Base-by-base conservation (phyloP, 1,139 yeast species). In the Nematodospora anomalae region DNA sequence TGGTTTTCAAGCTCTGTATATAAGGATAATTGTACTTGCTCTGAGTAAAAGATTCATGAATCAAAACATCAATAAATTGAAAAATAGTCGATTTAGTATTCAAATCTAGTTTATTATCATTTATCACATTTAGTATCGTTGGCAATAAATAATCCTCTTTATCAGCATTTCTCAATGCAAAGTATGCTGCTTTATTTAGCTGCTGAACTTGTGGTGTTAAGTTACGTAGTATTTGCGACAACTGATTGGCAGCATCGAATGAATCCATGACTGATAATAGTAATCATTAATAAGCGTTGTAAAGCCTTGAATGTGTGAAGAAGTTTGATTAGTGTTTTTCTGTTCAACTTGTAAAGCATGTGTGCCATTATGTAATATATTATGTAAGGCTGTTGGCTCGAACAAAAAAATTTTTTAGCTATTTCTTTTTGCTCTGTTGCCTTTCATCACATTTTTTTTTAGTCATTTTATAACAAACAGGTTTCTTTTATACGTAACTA, bases 71-170 rank as follows among this genome's bases (percentile, higher is more conserved):
- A 2, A 87, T 57, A 49, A 85, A 80, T 52, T 79, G 86, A 41
- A 87, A 71, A 9, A 84, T 71, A 45, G 84, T 84, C 27, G 86
- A 66, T 41, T 86, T 71, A 26, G 74, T 64, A 51, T 84, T 84
- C 29, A 85, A 53, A 45, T 81, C 83, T 4, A 66, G 55, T 14
- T 49, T 47, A 4, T 54, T 50, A 40, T 69, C 76, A 29, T 72
- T 70, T n/a, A 87, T 58, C n/a, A 80, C 78, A 41, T 83, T 90
- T 18, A 84, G 53, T 11, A 87, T 74, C 38, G 85, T 77, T 2
- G 86, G 80, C 52, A 81, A 81, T 42, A 88, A 64, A 53, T 84
- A 89, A 50, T 85, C 95, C 47, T 78, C 80, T 21, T 79, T 67
- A 16, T 80, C 89, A 30, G 65, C 52, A 49, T 83, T 70, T 45